These are phyloP conservation scores for Penicillium paneum DNA, from an alignment of 2,329 filamentous ascomycete species.

Conservation along the genomic window DNA sequence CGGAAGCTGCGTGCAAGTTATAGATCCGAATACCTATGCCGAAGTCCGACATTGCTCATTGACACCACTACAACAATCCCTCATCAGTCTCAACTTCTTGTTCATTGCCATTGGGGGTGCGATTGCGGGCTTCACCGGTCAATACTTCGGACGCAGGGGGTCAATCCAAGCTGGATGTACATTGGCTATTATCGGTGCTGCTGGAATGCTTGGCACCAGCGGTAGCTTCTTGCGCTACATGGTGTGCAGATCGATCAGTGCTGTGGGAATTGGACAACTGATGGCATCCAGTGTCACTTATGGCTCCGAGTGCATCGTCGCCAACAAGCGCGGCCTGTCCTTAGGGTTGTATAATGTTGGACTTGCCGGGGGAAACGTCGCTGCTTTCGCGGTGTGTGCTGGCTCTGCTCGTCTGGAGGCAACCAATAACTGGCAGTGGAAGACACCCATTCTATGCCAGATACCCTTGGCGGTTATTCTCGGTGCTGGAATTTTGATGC, in stretches of 20 bases:
- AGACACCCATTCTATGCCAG: slow-evolving; percentile 31
- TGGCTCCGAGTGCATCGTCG: slow-evolving; percentile 25
- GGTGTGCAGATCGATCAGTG: slow-evolving; percentile 27
- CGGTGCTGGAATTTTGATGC: slow-evolving; percentile 24
- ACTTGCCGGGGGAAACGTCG: slow-evolving; percentile 26
- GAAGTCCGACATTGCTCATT: slow-evolving; percentile 18
- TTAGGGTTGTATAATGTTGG: slow-evolving; percentile 28
- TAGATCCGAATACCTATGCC: slow-evolving; percentile 10
- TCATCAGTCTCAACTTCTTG: slow-evolving; percentile 27
- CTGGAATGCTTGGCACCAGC: slow-evolving; percentile 26
- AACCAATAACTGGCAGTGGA: slow-evolving; percentile 29
- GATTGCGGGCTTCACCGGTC: slow-evolving; percentile 18
- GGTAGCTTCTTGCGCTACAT: slow-evolving; percentile 27
- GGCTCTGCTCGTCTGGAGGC: slow-evolving; percentile 24
- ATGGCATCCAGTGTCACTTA: slow-evolving; percentile 19
- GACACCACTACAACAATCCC: slow-evolving; percentile 27
- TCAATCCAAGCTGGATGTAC: slow-evolving; percentile 25
- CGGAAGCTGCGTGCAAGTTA: slow-evolving; percentile 19
- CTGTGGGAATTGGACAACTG: slow-evolving; percentile 24
- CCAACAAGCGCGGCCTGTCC: slow-evolving; percentile 23
- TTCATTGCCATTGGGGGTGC: slow-evolving; percentile 28
- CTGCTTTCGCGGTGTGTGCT: slow-evolving; percentile 27
- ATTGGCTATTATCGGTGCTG: slow-evolving; percentile 25
- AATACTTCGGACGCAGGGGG: slow-evolving; percentile 21
- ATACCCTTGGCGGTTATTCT: slow-evolving; percentile 28